These are phyloP conservation scores for Besnoitia besnoiti DNA, from an alignment of 169 alveolate genomes.

Conservation along the genomic window DNA sequence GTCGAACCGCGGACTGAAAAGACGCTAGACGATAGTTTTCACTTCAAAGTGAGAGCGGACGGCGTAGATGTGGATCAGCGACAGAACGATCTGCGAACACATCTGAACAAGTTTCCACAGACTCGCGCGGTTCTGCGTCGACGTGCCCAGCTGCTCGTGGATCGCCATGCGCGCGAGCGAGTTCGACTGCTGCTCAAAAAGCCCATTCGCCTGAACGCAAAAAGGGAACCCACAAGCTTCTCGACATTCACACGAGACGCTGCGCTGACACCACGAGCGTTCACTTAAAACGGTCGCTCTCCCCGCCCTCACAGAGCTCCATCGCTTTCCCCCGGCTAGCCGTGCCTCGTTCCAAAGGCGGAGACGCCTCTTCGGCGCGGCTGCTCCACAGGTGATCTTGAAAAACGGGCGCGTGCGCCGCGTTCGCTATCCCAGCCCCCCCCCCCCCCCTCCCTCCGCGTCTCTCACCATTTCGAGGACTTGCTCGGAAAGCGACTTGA, in stretches of 20 bases:
- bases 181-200: slow-evolving; percentile 61
- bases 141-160: slow-evolving; percentile 42
- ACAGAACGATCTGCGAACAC: slow-evolving; percentile 36
- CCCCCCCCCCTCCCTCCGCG: too few species aligned
- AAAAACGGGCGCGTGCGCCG: too few species aligned
- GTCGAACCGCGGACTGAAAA: too few species aligned
- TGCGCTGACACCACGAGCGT: too few species aligned
- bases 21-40: slow-evolving; percentile 42
- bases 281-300: too few species aligned
- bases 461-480: slow-evolving; percentile 19
- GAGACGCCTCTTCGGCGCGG: not conserved
- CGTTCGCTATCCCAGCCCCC: too few species aligned
- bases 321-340: not conserved
- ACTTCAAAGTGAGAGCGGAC: slow-evolving; percentile 58
- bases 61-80: slow-evolving; percentile 35
- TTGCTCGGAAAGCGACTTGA: not conserved
- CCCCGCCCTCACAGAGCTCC: not conserved
- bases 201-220: slow-evolving; percentile 40
- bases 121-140: slow-evolving; percentile 50
- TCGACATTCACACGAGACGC: too few species aligned
- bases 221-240: not conserved
- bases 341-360: not conserved
- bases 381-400: too few species aligned
- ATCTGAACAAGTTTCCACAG: slow-evolving; percentile 49
- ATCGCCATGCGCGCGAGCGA: slow-evolving; percentile 50